A percentile compares a stretch with the other conserved stretches of the same genome.
Evolutionary conservation across 1,284 basidiomycete genomes (phyloP).

Genomic region (Takashimella koratensis): DNA sequence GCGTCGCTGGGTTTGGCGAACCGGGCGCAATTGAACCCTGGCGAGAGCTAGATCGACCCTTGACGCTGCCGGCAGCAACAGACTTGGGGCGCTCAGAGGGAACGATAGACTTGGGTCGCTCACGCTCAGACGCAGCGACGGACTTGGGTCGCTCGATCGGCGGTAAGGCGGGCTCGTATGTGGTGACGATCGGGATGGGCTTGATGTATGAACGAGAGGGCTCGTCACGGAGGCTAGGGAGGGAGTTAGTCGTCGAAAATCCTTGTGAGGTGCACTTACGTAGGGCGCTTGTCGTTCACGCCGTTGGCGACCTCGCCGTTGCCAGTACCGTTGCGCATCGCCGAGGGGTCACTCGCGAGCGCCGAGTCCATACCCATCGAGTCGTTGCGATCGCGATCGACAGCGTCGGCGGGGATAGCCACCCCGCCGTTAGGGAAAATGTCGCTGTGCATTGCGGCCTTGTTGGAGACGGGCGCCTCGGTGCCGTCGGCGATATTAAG

Average conservation of each 20-base stretch:
- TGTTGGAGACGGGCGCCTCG: not conserved
- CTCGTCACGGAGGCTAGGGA: conserved; percentile 12
- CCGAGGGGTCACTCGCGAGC: not conserved
- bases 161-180: conserved; percentile 27
- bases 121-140: not conserved
- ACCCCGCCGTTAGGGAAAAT: not conserved
- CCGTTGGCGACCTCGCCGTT: not conserved
- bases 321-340: not conserved
- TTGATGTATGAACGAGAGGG: conserved; percentile 45
- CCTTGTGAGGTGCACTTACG: not conserved
- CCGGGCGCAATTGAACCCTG: not conserved
- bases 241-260: not conserved
- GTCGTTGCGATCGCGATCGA: not conserved
- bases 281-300: conserved; percentile 1
- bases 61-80: not conserved
- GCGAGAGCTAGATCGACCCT: not conserved
- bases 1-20: not conserved
- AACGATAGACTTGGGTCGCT: not conserved
- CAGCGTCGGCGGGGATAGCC: not conserved
- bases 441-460: not conserved
- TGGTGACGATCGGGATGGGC: conserved; percentile 38
- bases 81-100: not conserved
- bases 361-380: not conserved
- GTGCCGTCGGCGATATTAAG: not conserved
- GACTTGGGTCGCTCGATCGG: conserved; percentile 1